These are phyloP conservation scores for Neoconidiobolus thromboides DNA, from an alignment of 371 early-diverging fungal species.

Conservation along the genomic window DNA sequence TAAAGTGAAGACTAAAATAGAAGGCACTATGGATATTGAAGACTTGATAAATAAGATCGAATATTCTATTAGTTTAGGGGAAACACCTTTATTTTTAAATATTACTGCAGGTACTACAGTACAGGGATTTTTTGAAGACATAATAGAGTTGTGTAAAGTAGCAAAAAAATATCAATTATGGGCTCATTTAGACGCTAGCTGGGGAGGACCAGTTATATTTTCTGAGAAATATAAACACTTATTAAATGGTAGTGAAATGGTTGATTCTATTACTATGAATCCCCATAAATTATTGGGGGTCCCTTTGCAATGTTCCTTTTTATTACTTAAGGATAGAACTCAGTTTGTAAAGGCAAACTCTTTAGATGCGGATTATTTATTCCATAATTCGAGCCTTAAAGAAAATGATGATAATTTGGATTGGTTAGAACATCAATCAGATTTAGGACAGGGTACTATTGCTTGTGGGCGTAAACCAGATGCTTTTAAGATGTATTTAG, in stretches of 20 bases:
- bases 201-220: constrained; percentile 63
- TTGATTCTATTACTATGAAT: constrained; percentile 57
- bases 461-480: constrained; percentile 78
- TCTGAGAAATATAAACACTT: constrained; percentile 17
- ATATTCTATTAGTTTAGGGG: constrained; percentile 17
- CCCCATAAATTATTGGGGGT: constrained; percentile 78
- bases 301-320: constrained; percentile 62
- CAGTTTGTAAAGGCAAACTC: constrained; percentile 35
- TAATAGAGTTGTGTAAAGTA: constrained; percentile 30
- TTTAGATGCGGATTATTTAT: constrained; percentile 49
- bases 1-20: constrained; percentile 37
- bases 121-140: constrained; percentile 64
- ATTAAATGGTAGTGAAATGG: constrained; percentile 25
- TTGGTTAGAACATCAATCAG: constrained; percentile 8
- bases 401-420: constrained; percentile 12
- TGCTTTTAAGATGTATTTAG: constrained; percentile 60
- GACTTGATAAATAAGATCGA: constrained; percentile 28
- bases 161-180: constrained; percentile 47
- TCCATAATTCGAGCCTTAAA: constrained; percentile 28
- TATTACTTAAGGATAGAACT: constrained; percentile 33
- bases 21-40: constrained; percentile 40
- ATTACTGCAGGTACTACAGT: constrained; percentile 80
- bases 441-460: constrained; percentile 61
- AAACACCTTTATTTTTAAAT: constrained; percentile 61
- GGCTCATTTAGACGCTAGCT: constrained; percentile 72